Evolutionary conservation across 768 basidiomycete species (phyloP), one percentile per base, ranked within the genome.

Genomic region (button mushroom (Agaricus bisporus)): DNA sequence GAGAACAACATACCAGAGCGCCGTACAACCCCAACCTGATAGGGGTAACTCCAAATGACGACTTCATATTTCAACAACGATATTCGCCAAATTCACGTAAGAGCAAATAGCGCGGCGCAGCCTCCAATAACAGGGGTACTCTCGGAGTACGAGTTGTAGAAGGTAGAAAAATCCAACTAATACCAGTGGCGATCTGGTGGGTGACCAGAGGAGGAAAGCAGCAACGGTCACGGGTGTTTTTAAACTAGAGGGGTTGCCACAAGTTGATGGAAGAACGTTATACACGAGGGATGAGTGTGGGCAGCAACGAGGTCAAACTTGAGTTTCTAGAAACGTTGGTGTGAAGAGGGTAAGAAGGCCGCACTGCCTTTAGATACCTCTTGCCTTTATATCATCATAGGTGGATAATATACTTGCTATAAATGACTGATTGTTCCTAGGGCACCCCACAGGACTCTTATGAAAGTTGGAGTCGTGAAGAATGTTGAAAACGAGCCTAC

Each of bases 21-120:
- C 57, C 61, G 48, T 70, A 69, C 4, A 66, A 54, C 18, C 56
- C 63, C 20, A 70, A 59, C 28, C 69, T 58, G 10, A 69, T 12
- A 36, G 62, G 55, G 4, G 69, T 64, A 17, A 70, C 54, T 50
- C 66, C 64, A 48, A 69, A 58, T 41, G 60, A 61, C 62, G 67
- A 62, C 44, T 44, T 58, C 41, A 22, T 41, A 12, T 48, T 38
- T 39, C 35, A 47, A 10, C 26, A 47, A 6, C 14, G 14, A 18
- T 9, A 12, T 20, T 22, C 12, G 26, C 17, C 14, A 12, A 41
- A 29, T 49, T 32, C 29, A 17, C 36, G 20, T 12, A 43, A 44
- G 50, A 43, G 12, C n/a, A n/a, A n/a, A n/a, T n/a, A n/a, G n/a
- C 14, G 56, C 36, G 18, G 26, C 49, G 22, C 22, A 22, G 22